phyloP scores from a whole-genome alignment of 179 eudicot genomes.

The Gypsophila paniculata region DNA sequence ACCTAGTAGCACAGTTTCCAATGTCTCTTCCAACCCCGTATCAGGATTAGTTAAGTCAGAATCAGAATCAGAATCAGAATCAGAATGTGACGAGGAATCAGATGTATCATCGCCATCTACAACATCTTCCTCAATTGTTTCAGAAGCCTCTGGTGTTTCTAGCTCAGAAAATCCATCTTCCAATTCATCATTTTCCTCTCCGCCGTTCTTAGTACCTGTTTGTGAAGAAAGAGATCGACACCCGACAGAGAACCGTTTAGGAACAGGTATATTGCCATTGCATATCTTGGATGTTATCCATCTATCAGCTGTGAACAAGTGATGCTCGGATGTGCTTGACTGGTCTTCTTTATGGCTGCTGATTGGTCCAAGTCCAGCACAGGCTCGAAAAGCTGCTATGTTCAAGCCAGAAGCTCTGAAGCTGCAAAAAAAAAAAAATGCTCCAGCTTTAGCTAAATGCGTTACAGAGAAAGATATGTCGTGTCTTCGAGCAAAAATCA shows the following conservation, averaged over 20 bases:
- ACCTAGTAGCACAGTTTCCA: slow-evolving; percentile 36
- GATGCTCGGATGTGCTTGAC: slow-evolving; percentile 23
- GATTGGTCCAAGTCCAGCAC: slow-evolving; percentile 29
- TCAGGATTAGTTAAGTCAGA: slow-evolving; percentile 26
- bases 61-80: slow-evolving; percentile 28
- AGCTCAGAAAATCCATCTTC: slow-evolving; percentile 88
- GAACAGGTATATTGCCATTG: slow-evolving; percentile 22
- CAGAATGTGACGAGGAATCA: slow-evolving; percentile 19
- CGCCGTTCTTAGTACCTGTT: slow-evolving; percentile 51
- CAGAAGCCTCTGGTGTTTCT: slow-evolving; percentile 38
- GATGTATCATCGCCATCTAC: slow-evolving; percentile 24
- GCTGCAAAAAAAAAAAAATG: not conserved
- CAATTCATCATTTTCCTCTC: slow-evolving; percentile 55
- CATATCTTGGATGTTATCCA: slow-evolving; percentile 30
- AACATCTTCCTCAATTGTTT: slow-evolving; percentile 13
- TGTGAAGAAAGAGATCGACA: slow-evolving; percentile 44
- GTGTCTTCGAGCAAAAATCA: not conserved
- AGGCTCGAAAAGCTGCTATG: slow-evolving; percentile 30
- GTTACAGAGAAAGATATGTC: not conserved
- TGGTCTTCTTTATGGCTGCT: slow-evolving; percentile 23
- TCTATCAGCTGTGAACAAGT: slow-evolving; percentile 16
- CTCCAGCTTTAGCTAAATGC: not conserved
- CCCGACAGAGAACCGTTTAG: slow-evolving; percentile 29
- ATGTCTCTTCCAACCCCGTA: slow-evolving; percentile 28
- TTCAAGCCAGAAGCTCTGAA: slow-evolving; percentile 32